Conservation (phyloP, 345 rosid species). For the Boechera divaricarpa region DNA sequence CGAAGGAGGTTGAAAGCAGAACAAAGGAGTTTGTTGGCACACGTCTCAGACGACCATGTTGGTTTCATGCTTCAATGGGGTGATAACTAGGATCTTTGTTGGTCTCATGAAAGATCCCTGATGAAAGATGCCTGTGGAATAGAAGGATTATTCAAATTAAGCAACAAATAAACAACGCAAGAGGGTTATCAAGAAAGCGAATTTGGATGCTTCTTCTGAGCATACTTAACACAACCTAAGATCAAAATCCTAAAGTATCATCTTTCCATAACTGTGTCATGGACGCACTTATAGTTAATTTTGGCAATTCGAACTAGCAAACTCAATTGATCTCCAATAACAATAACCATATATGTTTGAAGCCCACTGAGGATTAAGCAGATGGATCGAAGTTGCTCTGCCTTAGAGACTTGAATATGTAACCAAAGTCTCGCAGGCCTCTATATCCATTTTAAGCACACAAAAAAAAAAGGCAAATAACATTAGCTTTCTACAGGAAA, state of each 20-base stretch:
- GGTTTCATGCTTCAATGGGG: constrained; percentile 2
- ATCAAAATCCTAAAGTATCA: constrained; percentile 4
- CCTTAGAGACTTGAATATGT: neutral
- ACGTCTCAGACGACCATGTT: constrained; percentile 9
- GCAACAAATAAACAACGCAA: neutral
- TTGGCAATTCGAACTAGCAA: neutral
- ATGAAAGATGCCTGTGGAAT: constrained; percentile 25
- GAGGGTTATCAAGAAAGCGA: constrained; percentile 1
- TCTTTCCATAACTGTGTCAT: neutral
- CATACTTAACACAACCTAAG: constrained; percentile 10
- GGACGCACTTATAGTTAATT: neutral
- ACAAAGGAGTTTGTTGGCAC: neutral
- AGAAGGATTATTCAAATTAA: neutral
- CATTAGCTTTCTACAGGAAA: neutral
- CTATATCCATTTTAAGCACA: neutral
- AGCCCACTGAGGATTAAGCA: neutral
- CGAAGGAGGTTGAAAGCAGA: no score
- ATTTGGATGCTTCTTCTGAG: neutral
- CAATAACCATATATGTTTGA: neutral
- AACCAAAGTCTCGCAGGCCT: neutral
- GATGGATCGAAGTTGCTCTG: neutral
- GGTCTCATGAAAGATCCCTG: constrained; percentile 33
- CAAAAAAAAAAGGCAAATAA: neutral
- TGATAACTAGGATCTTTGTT: neutral
- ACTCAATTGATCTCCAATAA: neutral